Base-by-base conservation (phyloP, 2,329 filamentous ascomycete species). In the Neonectria magnoliae region DNA sequence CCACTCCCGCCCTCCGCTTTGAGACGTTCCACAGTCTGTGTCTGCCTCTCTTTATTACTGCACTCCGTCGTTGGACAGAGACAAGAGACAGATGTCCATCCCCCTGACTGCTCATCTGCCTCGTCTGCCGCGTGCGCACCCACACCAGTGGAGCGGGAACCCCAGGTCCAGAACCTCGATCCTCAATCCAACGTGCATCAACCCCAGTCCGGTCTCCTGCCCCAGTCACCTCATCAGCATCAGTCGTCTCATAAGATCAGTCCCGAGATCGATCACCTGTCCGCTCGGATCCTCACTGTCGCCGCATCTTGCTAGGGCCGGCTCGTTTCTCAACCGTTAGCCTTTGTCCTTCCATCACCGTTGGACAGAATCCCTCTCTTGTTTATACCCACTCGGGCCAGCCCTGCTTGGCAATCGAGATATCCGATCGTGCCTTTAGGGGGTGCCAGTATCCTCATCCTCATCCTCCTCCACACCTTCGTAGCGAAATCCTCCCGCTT, bases 141-240 rank as follows among this genome's bases (percentile, higher is more conserved):
- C 68, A 68, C 61, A 53, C 61, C 56, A 63, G 62, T 63, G 57
- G 53, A 63, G 65, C 64, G 58, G 54, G 47, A 70, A 54, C 60
- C 59, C 62, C 51, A 69, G 67, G 66, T 64, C 71, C 69, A 74
- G 70, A 73, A 72, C 69, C 64, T 67, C 62, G 55, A 68, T 63
- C 58, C 36, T 67, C 61, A 65, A 65, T 57, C 45, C 68, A 29
- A 66, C 64, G 62, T 68, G 66, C 70, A 71, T 64, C 59, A 64
- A 65, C 68, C 62, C 66, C 56, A 62, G 65, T 52, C 54, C 57
- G 51, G 60, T 56, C 58, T 51, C 61, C 54, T 62, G 59, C 62
- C 57, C 65, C 67, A 62, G 65, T 71, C 69, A 67, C 67, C 70
- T 74, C 63, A 71, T 66, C 71, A 58, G 73, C 63, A 70, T 68